These are phyloP conservation scores for Aspergillus spinulosporus DNA, from an alignment of 2,329 filamentous ascomycete species.

Conservation along the genomic window DNA sequence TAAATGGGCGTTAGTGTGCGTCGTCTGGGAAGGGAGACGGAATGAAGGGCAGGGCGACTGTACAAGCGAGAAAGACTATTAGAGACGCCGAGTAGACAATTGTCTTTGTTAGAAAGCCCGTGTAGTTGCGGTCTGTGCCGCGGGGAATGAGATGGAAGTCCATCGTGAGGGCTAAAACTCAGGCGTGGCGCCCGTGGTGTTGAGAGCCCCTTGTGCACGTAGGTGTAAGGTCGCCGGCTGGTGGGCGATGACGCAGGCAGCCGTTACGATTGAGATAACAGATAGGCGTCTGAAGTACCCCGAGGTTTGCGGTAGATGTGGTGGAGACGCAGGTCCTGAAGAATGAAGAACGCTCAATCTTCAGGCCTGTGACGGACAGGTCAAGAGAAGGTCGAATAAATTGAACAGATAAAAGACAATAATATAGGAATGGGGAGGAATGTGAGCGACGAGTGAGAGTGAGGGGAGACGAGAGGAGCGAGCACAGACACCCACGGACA, in stretches of 20 bases:
- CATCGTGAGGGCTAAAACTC: conserved; percentile 28
- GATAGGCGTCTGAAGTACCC: background rate
- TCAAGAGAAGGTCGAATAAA: background rate
- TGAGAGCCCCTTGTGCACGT: background rate
- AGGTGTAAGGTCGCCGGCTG: background rate
- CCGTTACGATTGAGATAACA: conserved; percentile 1
- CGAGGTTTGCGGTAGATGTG: background rate
- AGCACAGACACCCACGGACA: background rate
- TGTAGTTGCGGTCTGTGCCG: conserved; percentile 47
- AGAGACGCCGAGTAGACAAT: conserved; percentile 49
- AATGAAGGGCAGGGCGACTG: background rate
- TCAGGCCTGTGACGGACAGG: background rate
- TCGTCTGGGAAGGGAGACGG: background rate
- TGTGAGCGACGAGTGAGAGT: background rate
- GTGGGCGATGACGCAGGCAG: conserved; percentile 8
- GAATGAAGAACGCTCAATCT: background rate
- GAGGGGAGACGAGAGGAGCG: background rate
- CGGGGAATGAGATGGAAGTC: conserved; percentile 47
- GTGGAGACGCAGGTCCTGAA: background rate
- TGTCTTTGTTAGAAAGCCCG: conserved; percentile 50
- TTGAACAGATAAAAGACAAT: background rate
- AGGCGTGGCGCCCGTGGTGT: background rate
- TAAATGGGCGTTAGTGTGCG: background rate
- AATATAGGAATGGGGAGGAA: background rate
- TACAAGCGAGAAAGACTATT: conserved; percentile 48